Evolutionary conservation across 192 early-diverging fungal species (phyloP).

Genomic region (Coemansia sp.): DNA sequence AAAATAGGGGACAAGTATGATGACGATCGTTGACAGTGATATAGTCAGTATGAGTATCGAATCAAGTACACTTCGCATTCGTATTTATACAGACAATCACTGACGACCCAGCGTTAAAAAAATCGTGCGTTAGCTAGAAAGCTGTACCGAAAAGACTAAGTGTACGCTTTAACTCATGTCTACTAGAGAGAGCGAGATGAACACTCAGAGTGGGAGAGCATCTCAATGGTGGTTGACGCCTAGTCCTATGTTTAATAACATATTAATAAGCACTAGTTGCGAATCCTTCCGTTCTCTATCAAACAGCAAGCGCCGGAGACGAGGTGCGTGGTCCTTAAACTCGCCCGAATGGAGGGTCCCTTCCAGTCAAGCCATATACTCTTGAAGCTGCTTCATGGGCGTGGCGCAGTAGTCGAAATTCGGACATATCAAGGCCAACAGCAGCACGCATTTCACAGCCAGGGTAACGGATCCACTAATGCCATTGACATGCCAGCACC

Average conservation of each 20-base stretch:
- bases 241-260: background rate
- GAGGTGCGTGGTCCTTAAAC: background rate
- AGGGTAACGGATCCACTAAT: no score
- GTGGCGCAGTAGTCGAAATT: background rate
- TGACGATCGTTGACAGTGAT: constrained; percentile 15
- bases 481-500: background rate
- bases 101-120: constrained; percentile 46
- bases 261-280: background rate
- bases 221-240: background rate
- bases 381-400: no score
- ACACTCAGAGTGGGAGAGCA: background rate
- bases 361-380: background rate
- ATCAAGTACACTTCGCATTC: no score
- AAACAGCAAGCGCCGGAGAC: background rate
- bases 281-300: background rate
- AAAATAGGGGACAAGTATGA: no score
- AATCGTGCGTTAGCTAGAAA: constrained; percentile 38
- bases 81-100: constrained; percentile 12
- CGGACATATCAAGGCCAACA: background rate
- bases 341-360: background rate
- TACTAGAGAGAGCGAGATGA: constrained; percentile 40
- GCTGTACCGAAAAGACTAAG: constrained; percentile 51
- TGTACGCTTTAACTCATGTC: constrained; percentile 49
- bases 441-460: background rate
- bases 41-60: constrained; percentile 20